These are phyloP conservation scores for Linum lewisii DNA, from an alignment of 345 rosid species.

Conservation along the genomic window DNA sequence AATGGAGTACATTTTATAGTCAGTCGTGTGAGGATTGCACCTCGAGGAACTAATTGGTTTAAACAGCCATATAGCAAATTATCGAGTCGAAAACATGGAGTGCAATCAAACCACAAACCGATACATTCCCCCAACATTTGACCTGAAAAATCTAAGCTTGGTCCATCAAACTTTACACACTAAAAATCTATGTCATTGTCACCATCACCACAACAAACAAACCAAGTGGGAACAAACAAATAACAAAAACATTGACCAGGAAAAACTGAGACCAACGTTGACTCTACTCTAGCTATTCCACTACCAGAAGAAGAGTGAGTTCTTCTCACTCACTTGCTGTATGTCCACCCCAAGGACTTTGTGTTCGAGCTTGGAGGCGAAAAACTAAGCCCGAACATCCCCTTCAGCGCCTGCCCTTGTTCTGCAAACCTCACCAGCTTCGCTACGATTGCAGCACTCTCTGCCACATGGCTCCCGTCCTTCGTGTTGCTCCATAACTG, in stretches of 20 bases:
- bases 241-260: background rate
- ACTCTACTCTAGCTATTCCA: background rate
- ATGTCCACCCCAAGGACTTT: slow-evolving; percentile 60
- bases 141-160: too few species aligned
- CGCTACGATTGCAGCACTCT: slow-evolving; percentile 73
- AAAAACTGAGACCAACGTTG: slow-evolving; percentile 1
- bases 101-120: too few species aligned
- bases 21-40: too few species aligned
- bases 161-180: too few species aligned
- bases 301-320: slow-evolving; percentile 39
- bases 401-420: slow-evolving; percentile 71
- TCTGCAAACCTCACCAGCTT: slow-evolving; percentile 70
- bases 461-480: slow-evolving; percentile 46
- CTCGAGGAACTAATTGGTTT: too few species aligned
- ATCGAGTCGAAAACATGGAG: too few species aligned
- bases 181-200: too few species aligned
- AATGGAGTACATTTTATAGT: too few species aligned
- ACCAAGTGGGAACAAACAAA: too few species aligned
- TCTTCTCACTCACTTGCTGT: slow-evolving; percentile 43
- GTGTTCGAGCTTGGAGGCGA: slow-evolving; percentile 44
- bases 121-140: too few species aligned
- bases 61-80: too few species aligned
- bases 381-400: slow-evolving; percentile 88
- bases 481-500: slow-evolving; percentile 56
- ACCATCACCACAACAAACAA: too few species aligned